Percentiles rank a stretch among this genome's conserved stretches.
Conservation (phyloP, 73 alveolate genomes). For the Durusdinium trenchii region DNA sequence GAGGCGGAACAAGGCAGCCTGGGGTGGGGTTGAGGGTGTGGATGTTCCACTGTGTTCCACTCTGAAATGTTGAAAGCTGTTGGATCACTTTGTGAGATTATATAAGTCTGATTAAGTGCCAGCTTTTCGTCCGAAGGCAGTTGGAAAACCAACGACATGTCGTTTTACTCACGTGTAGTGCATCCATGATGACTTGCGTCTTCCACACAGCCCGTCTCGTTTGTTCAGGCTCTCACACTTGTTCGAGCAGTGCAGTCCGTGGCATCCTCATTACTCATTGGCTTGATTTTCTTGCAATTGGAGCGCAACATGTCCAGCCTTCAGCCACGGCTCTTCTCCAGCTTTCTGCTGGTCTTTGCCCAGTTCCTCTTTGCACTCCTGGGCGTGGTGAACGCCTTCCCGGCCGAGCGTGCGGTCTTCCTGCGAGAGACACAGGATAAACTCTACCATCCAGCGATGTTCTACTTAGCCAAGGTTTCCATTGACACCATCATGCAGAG, state of each 20-base stretch:
- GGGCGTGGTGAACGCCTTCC: slow-evolving; percentile 79
- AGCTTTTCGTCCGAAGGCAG: too few species aligned
- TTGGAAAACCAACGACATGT: too few species aligned
- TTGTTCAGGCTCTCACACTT: slow-evolving; percentile 47
- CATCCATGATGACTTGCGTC: too few species aligned
- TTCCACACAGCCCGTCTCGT: too few species aligned
- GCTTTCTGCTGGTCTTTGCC: slow-evolving; percentile 70
- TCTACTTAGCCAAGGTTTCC: slow-evolving; percentile 64
- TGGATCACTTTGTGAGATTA: too few species aligned
- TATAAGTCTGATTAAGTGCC: too few species aligned
- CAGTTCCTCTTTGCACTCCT: slow-evolving; percentile 64
- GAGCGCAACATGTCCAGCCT: slow-evolving; percentile 91
- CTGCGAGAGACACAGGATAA: slow-evolving; percentile 90
- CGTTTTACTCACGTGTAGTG: too few species aligned
- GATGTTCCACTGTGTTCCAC: too few species aligned
- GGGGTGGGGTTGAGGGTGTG: too few species aligned
- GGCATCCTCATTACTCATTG: slow-evolving; percentile 62
- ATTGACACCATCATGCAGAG: slow-evolving; percentile 52
- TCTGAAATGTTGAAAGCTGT: too few species aligned
- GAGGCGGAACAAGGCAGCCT: slow-evolving; percentile 24
- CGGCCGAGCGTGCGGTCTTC: slow-evolving; percentile 77
- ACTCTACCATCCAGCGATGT: slow-evolving; percentile 78
- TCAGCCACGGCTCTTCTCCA: slow-evolving; percentile 48
- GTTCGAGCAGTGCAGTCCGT: slow-evolving; percentile 67
- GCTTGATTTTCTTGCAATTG: slow-evolving; percentile 59